Base-by-base conservation (phyloP, 371 early-diverging fungal species). In the Mortierella sp. region DNA sequence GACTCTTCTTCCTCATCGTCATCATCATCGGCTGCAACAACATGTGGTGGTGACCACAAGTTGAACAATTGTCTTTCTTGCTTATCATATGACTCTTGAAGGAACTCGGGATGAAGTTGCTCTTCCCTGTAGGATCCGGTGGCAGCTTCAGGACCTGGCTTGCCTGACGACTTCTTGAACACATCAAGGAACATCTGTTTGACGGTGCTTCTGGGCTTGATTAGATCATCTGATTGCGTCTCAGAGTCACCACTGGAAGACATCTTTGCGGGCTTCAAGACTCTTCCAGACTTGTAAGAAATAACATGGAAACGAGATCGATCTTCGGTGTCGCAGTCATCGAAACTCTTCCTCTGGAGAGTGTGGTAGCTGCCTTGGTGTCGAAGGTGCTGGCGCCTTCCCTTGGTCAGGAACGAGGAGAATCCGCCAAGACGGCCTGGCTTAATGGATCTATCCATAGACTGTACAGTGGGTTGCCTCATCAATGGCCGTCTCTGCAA, bases 131-230 rank as follows among this genome's bases (percentile, higher is more conserved):
- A 24, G 16, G 6, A 1, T 0, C 10, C 41, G 24, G 62, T 4
- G 4, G 40, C 62, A 24, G 62, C 62, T 24, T 62, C 62, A 10
- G 52, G 59, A n/a, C 28, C 40, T 10, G 65, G 13, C 24, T 60
- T 66, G 53, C 47, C 50, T 1, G 67, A n/a, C 40, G 70, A 28
- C 58, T 63, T 68, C 36, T 70, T 70, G 65, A 80, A 80, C 3
- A 74, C 61, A 15, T 71, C 80, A 36, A 57, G 48, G 52, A 80
- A 65, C 61, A 80, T 45, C 33, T 63, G 67, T 45, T 68, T 74
- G 53, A 74, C 71, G 16, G 71, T 70, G 47, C 69, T 58, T 58
- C 69, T 53, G 6, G 59, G 58, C 65, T 52, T 65, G 47, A 57
- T 58, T 38, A 24, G 1, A 2, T 52, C 71, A 2, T 64, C 71